Percentiles rank a stretch among this genome's conserved stretches.
Evolutionary conservation across 2,329 filamentous ascomycete genomes (phyloP).

Genomic region (Cladosporium sp.): DNA sequence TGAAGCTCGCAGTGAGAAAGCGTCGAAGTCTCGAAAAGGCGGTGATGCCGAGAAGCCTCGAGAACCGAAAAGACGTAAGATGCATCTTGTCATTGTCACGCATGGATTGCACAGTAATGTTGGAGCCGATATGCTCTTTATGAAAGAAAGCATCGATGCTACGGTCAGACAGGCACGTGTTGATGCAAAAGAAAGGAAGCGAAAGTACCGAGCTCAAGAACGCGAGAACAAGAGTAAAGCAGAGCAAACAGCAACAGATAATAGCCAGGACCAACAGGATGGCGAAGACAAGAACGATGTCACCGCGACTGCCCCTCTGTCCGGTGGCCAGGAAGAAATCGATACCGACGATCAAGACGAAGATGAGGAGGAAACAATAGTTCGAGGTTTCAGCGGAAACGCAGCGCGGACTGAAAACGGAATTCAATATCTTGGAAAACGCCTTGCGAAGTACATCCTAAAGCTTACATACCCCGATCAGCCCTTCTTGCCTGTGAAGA

Average conservation of each 20-base stretch:
- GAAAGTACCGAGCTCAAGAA: conserved; percentile 34
- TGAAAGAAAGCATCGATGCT: conserved; percentile 95
- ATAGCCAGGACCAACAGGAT: conserved; percentile 7
- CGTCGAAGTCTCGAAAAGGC: conserved; percentile 21
- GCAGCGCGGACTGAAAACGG: conserved; percentile 88
- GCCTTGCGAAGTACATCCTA: conserved; percentile 86
- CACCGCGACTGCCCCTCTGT: conserved; percentile 48
- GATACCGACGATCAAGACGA: conserved; percentile 56
- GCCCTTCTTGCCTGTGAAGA: conserved; percentile 72
- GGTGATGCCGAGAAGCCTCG: conserved; percentile 23
- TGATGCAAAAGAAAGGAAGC: conserved; percentile 64
- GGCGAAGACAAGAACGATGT: conserved; percentile 21
- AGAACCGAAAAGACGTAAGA: conserved; percentile 64
- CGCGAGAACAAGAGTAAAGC: conserved; percentile 29
- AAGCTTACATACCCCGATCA: conserved; percentile 92
- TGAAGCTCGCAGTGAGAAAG: conserved; percentile 25
- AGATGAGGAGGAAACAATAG: conserved; percentile 81
- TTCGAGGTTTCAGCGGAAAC: conserved; percentile 86
- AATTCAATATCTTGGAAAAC: conserved; percentile 95
- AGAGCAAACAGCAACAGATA: conserved; percentile 18
- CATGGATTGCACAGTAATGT: conserved; percentile 96
- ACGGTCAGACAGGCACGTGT: conserved; percentile 72
- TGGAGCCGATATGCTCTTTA: conserved; percentile 91
- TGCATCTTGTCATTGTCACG: conserved; percentile 89
- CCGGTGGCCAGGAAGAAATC: conserved; percentile 52